Percentiles rank a stretch among this genome's conserved stretches.
phyloP scores from a whole-genome alignment of 2,329 filamentous ascomycete species.

The Blastomyces parvus region DNA sequence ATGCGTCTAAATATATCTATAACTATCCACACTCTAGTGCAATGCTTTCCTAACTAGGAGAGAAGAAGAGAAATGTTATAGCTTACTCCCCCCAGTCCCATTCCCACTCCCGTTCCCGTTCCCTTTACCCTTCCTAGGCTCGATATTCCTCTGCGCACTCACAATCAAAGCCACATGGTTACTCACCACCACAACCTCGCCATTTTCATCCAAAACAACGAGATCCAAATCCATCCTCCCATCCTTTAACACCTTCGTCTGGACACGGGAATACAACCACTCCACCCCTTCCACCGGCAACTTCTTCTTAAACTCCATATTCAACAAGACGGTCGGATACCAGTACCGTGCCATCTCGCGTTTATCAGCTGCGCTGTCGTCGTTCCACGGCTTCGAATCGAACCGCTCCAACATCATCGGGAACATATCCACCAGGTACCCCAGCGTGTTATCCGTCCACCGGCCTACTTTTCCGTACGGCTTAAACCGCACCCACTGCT shows the following conservation, averaged over 20 bases:
- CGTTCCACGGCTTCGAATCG: slow-evolving; percentile 19
- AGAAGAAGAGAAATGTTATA: slow-evolving; percentile 5
- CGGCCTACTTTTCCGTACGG: slow-evolving; percentile 35
- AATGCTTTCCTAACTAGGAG: not conserved
- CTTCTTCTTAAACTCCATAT: slow-evolving; percentile 65
- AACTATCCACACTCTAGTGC: not conserved
- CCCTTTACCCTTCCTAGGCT: slow-evolving; percentile 32
- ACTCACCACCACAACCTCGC: slow-evolving; percentile 58
- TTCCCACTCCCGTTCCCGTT: slow-evolving; percentile 10
- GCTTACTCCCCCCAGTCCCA: slow-evolving; percentile 12
- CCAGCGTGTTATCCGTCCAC: slow-evolving; percentile 56
- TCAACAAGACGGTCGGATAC: slow-evolving; percentile 69
- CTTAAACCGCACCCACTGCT: slow-evolving; percentile 58
- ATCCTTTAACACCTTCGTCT: slow-evolving; percentile 57
- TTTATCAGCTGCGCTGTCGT: slow-evolving; percentile 25
- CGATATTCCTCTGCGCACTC: slow-evolving; percentile 53
- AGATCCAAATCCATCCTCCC: slow-evolving; percentile 69
- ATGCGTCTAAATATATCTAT: not conserved
- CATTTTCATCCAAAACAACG: slow-evolving; percentile 52
- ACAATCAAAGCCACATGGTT: slow-evolving; percentile 59
- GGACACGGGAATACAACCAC: slow-evolving; percentile 60
- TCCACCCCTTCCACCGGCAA: slow-evolving; percentile 59
- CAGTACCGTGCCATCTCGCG: slow-evolving; percentile 43
- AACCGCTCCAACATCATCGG: slow-evolving; percentile 53
- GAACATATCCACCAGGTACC: slow-evolving; percentile 59